Conservation (phyloP, 1,284 basidiomycete genomes). For the Papiliotrema terrestris region DNA sequence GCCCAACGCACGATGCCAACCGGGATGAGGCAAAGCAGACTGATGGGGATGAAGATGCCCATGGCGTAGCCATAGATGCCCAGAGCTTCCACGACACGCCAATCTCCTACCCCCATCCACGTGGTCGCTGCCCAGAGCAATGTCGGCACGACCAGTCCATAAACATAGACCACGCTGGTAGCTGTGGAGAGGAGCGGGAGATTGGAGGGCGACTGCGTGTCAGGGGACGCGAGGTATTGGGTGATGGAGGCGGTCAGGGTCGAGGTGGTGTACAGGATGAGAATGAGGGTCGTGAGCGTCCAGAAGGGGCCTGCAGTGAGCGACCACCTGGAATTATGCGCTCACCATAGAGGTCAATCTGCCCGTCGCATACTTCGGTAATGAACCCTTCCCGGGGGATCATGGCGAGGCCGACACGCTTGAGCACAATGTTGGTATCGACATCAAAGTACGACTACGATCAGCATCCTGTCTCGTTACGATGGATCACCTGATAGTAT, state of each 20-base stretch:
- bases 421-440: constrained; percentile 48
- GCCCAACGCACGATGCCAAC: constrained; percentile 74
- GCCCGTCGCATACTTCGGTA: constrained; percentile 48
- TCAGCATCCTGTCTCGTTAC: background rate
- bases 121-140: constrained; percentile 64
- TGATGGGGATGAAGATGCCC: constrained; percentile 59
- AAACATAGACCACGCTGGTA: constrained; percentile 76
- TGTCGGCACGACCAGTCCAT: constrained; percentile 74
- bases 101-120: constrained; percentile 78
- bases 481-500: constrained; percentile 45
- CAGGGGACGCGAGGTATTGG: constrained; percentile 59
- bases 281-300: constrained; percentile 88
- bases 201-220: constrained; percentile 49
- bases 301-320: constrained; percentile 73
- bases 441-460: constrained; percentile 51
- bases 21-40: constrained; percentile 70
- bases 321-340: background rate
- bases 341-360: constrained; percentile 53
- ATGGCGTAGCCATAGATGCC: constrained; percentile 54
- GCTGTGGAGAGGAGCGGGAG: constrained; percentile 78
- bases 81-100: constrained; percentile 69
- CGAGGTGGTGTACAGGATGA: constrained; percentile 84
- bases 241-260: constrained; percentile 79
- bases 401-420: constrained; percentile 49
- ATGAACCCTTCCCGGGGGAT: constrained; percentile 51